phyloP scores from a whole-genome alignment of 345 rosid genomes.

The Lenwebbia sp. region DNA sequence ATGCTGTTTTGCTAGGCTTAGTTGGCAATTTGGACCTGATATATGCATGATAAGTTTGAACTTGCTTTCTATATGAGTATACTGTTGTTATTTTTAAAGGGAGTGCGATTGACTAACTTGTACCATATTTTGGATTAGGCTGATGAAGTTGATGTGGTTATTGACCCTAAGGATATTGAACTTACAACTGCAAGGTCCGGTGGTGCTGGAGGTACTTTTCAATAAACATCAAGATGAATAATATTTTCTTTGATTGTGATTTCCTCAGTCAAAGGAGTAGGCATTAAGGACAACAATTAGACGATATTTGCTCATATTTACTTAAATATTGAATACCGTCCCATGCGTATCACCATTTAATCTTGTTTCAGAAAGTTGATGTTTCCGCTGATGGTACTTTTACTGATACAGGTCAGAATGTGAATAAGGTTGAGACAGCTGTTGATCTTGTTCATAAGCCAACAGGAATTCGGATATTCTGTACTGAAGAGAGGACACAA shows the following conservation, averaged over 20 bases:
- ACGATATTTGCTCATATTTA: neutral
- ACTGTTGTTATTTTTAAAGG: neutral
- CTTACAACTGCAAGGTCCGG: constrained; percentile 95
- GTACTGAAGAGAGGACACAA: constrained; percentile 95
- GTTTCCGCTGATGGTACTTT: neutral
- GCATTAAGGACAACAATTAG: neutral
- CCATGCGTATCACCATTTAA: neutral
- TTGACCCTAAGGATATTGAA: constrained; percentile 92
- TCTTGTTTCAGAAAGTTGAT: neutral
- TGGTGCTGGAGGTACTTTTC: constrained; percentile 88
- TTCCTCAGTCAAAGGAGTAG: neutral
- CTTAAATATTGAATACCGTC: neutral
- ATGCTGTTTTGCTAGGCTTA: neutral
- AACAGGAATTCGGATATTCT: constrained; percentile 89
- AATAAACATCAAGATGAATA: neutral
- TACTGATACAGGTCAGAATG: constrained; percentile 77
- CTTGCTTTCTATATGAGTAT: neutral
- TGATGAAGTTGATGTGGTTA: constrained; percentile 93
- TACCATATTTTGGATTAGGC: constrained; percentile 28
- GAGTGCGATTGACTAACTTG: neutral
- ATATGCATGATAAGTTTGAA: neutral
- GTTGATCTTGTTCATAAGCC: constrained; percentile 92
- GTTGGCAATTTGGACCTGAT: neutral
- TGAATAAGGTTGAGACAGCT: constrained; percentile 97
- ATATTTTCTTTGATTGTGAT: neutral